A percentile compares a stretch with the other conserved stretches of the same genome.
Conservation (phyloP, 441 rosid genomes). For the Isatis lusitanica region DNA sequence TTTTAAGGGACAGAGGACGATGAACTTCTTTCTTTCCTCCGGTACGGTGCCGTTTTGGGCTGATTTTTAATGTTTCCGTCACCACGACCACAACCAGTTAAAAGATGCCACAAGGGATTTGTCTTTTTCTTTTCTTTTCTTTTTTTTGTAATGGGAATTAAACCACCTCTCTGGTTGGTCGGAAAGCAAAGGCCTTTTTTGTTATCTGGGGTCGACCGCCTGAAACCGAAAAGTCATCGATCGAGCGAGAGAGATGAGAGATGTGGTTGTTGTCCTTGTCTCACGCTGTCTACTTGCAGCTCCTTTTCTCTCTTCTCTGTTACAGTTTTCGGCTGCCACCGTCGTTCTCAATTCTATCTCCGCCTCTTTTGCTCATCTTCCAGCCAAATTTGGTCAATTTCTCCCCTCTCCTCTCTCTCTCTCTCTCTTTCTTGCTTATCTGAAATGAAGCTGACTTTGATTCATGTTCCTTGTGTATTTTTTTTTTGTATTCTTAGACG, state of each 20-base stretch:
- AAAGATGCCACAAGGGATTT: background rate
- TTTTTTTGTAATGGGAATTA: too few species aligned
- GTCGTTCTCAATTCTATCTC: constrained; percentile 55
- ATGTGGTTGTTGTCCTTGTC: background rate
- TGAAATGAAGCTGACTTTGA: background rate
- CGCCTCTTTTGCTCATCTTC: constrained; percentile 61
- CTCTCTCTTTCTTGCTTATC: background rate
- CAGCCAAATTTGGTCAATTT: constrained; percentile 70
- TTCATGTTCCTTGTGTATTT: background rate
- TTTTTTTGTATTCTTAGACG: background rate
- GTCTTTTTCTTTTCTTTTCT: too few species aligned
- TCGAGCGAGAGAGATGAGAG: constrained; percentile 38
- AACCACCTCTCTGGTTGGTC: too few species aligned
- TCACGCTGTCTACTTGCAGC: constrained; percentile 5
- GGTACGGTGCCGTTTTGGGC: too few species aligned
- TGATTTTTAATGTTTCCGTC: background rate
- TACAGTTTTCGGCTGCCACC: constrained; percentile 41
- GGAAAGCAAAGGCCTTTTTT: background rate
- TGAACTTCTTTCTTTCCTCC: too few species aligned
- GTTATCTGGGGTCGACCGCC: background rate
- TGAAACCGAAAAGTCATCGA: constrained; percentile 13
- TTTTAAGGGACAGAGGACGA: too few species aligned
- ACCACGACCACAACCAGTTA: background rate
- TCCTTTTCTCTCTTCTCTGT: constrained; percentile 16
- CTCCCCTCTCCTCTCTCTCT: background rate